These are phyloP conservation scores for Neonectria coccinea DNA, from an alignment of 2,329 filamentous ascomycete species.

Conservation along the genomic window DNA sequence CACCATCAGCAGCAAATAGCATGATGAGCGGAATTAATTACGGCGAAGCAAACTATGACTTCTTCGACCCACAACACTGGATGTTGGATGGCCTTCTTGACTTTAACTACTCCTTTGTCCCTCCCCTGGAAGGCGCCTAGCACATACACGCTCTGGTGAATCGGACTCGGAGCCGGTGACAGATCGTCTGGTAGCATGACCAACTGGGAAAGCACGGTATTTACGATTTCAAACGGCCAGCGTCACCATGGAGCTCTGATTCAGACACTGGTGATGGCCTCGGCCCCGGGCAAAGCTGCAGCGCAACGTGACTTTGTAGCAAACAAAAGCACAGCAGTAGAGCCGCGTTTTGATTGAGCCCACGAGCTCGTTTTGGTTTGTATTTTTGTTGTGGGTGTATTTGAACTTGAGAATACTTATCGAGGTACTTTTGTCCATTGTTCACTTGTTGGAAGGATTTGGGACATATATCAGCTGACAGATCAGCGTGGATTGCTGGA, in stretches of 20 bases:
- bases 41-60: constrained; percentile 80
- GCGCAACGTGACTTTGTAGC: constrained; percentile 4
- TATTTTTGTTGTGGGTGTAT: constrained; percentile 9
- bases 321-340: constrained; percentile 13
- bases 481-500: constrained; percentile 24
- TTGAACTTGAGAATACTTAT: constrained; percentile 15
- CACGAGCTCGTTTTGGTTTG: constrained; percentile 15
- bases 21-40: constrained; percentile 68
- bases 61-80: constrained; percentile 94
- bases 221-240: constrained; percentile 3
- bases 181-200: neutral
- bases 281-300: neutral
- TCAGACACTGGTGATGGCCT: neutral
- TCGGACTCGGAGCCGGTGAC: neutral
- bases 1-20: constrained; percentile 55
- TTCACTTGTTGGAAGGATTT: constrained; percentile 18
- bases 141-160: constrained; percentile 1
- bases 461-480: constrained; percentile 23
- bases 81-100: constrained; percentile 88
- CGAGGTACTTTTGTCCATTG: neutral
- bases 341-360: constrained; percentile 14
- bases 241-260: neutral
- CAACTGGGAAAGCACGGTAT: neutral
- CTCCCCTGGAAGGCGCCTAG: constrained; percentile 65
- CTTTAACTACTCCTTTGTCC: constrained; percentile 76